A percentile compares a stretch with the other conserved stretches of the same genome.
Conservation (phyloP, 1,139 yeast genomes). For the Blastobotrys capitulatus region DNA sequence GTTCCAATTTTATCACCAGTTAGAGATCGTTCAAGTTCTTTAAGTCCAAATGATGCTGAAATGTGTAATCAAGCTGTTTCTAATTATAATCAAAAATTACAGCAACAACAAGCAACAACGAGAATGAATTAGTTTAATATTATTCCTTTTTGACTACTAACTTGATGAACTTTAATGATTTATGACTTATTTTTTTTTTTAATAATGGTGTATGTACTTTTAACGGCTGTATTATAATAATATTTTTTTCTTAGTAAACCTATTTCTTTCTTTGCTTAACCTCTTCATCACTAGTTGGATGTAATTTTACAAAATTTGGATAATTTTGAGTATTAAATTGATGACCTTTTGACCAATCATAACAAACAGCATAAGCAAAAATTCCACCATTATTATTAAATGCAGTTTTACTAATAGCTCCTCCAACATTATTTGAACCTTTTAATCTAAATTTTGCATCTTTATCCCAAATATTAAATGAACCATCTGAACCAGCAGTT, state of each 20-base stretch:
- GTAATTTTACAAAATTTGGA: constrained; percentile 74
- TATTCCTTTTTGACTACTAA: background rate
- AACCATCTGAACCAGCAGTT: constrained; percentile 94
- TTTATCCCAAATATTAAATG: constrained; percentile 95
- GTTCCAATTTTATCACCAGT: constrained; percentile 10
- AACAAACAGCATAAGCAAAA: constrained; percentile 87
- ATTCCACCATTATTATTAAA: constrained; percentile 81
- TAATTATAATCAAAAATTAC: background rate
- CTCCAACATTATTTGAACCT: constrained; percentile 68
- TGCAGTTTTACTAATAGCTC: constrained; percentile 69
- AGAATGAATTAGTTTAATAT: background rate
- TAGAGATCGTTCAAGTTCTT: constrained; percentile 7
- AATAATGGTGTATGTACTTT: background rate
- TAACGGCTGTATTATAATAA: background rate
- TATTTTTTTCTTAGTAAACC: background rate
- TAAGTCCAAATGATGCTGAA: constrained; percentile 8
- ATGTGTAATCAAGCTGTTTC: constrained; percentile 3
- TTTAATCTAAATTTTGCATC: constrained; percentile 85
- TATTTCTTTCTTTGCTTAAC: constrained; percentile 55
- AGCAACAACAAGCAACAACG: background rate
- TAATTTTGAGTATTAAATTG: constrained; percentile 69
- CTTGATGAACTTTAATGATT: background rate
- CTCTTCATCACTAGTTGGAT: constrained; percentile 81
- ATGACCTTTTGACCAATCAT: constrained; percentile 70
- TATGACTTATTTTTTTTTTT: background rate